Evolutionary conservation across 352 stramenopile genomes (phyloP), one percentile per base, ranked within the genome.

Genomic region (Pythium volutum): DNA sequence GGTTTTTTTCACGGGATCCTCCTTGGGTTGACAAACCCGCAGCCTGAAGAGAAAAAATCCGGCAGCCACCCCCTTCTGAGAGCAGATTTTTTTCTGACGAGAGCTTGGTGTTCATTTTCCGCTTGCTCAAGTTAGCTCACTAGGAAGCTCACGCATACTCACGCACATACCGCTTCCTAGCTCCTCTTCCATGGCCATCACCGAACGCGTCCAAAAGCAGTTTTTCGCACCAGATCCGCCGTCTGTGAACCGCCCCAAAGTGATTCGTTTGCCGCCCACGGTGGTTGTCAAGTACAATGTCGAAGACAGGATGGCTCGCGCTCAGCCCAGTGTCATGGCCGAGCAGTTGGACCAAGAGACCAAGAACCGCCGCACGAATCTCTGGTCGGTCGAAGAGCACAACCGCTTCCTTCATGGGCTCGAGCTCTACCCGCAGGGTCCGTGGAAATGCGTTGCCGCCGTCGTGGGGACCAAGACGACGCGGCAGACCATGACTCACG

Each of bases 401-500:
- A 66, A 85, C 43, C 76, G 77, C 2, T 88, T 88, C 63, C 59
- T 88, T 2, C 64, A 78, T 52, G 79, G 75, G 1, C 73, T 86
- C 42, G 77, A 89, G 56, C 59, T 82, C 14, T 89, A 79, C 63
- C 79, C 79, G 34, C 75, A 69, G 7, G 77, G 77, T 1, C 77
- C 79, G 12, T 89, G 79, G 79, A 87, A 87, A 46, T 68, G 78
- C 42, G 84, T 89, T 49, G 77, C 80, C 23, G 74, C 74, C 1
- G 64, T 84, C 33, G 74, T 88, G 10, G 69, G 74, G 20, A 84
- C 77, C 0, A 72, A 79, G 45, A 89, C 79, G 4, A 84, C 90
- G 8, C 89, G 93, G 15, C 95, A 98, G 71, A 98, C 97, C 48
- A 83, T 83, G 42, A 96, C 83, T 23, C 94, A 98, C 62, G 94